Base-by-base conservation (phyloP, 257 asterid species). In the Lycium barbarum region DNA sequence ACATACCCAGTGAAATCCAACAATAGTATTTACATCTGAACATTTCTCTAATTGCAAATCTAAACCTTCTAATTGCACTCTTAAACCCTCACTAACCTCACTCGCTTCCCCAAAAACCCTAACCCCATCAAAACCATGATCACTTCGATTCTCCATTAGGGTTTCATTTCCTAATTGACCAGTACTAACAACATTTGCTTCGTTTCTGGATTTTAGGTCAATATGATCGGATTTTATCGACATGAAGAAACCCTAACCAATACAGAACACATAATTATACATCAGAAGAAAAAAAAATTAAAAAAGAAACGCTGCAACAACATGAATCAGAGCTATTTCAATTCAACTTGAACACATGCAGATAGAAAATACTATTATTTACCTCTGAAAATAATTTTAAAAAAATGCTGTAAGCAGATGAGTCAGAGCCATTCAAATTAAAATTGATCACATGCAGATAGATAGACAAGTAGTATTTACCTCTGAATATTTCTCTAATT, bases 221-320 rank as follows among this genome's bases (percentile, higher is more conserved):
- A 79, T 68, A 67, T 67, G 85, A 68, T 81, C 82, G 79, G 82
- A 88, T 70, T 88, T 84, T 61, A 22, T 89, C 68, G 87, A 81
- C 91, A 90, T 87, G 61, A 43, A 26, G 36, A 68, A 89, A 87
- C 87, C 94, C 95, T 93, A 86, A 82, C 66, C 70, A 86, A 89
- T 59, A 81, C 36, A 79, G 12, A 80, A 84, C 4, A 74, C 38
- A 72, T 4, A 84, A 54, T 68, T 5, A 18, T 15, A 35, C 10
- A 81, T n/a, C 83, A 11, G 1, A 6, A 1, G 5, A 58, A 72
- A 54, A 45, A 2, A 49, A 12, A 33, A 13, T 2, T 47, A 18
- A 53, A 33, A 9, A 79, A 0, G 1, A 14, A 6, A 12, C 9
- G n/a, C 10, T 65, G 9, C 55, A 26, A 80, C 18, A 15, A 33